phyloP scores from a whole-genome alignment of 257 asterid species.

The Solanum neorickii region DNA sequence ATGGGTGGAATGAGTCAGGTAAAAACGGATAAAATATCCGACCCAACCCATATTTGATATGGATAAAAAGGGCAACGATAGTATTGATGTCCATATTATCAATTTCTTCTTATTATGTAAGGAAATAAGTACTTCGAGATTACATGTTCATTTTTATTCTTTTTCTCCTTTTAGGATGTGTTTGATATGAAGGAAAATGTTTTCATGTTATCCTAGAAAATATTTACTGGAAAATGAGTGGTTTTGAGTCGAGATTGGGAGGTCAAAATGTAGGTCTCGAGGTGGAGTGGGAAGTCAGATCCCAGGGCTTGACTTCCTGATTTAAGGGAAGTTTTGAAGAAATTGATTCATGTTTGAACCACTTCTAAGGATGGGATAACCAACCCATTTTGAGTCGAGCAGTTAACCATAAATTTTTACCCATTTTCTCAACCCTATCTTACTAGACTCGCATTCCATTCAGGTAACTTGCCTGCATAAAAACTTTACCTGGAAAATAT shows the following conservation, averaged over 20 bases:
- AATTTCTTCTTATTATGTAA: background rate
- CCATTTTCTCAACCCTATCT: background rate
- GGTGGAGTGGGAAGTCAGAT: background rate
- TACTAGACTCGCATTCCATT: background rate
- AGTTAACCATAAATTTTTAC: background rate
- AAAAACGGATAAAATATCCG: background rate
- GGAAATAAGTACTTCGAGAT: background rate
- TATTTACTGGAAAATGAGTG: background rate
- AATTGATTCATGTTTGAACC: background rate
- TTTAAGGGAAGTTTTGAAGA: background rate
- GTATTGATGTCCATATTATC: background rate
- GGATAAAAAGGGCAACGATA: background rate
- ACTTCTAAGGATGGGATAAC: background rate
- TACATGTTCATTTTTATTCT: background rate
- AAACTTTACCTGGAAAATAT: constrained; percentile 69
- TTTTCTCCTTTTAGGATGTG: background rate
- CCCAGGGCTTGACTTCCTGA: background rate
- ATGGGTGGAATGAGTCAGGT: background rate
- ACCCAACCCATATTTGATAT: background rate
- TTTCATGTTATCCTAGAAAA: background rate
- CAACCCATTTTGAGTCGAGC: background rate
- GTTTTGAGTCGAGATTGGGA: background rate
- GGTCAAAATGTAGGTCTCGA: background rate
- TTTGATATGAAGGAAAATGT: background rate
- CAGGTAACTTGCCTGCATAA: background rate